Evolutionary conservation across 1,139 yeast species (phyloP), one percentile per base, ranked within the genome.

Genomic region (Lodderomyces metapsilosis): DNA sequence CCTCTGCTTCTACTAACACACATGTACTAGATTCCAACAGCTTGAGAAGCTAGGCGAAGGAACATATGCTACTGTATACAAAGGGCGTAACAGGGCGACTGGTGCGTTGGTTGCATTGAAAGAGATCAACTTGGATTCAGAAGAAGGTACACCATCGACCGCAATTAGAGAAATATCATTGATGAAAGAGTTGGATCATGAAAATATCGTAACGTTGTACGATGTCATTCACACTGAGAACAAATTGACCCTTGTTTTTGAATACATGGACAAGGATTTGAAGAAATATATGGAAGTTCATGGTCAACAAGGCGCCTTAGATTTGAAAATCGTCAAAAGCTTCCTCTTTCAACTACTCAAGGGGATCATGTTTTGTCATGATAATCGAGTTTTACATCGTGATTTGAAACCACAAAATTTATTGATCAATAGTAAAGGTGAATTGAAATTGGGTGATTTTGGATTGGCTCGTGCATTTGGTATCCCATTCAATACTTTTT

Each of bases 381-480:
- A 91, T 56, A 91, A 91, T 58, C 74, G 96, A 47, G 97, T 92
- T 9, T 76, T 92, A 41, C 98, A 92, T 65, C 83, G 98, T 51
- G 98, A 92, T 63, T 76, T 92, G 56, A 92, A 92, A 63, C 98
- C 98, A 3, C 98, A 92, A 62, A 92, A 92, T 61, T 70, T 92
- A 51, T 75, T 92, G 54, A 91, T 94, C 54, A 88, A 85, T 61
- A 74, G 75, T 54, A 88, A 88, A 58, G 98, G 98, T 7, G 95
- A 88, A 58, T 73, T 92, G 55, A 92, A 92, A 61, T 71, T 92
- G 46, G 98, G 96, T n/a, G 98, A 92, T 68, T 92, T 92, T 62
- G 98, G 98, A 30, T 76, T 92, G 41, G 98, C 98, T 0, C 75
- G 98, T 51, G 98, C 99, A 1, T 92, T 88, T 66, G 99, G 99